These are phyloP conservation scores for Cutaneotrichosporon cutaneum DNA, from an alignment of 1,284 basidiomycete genomes.

Conservation along the genomic window DNA sequence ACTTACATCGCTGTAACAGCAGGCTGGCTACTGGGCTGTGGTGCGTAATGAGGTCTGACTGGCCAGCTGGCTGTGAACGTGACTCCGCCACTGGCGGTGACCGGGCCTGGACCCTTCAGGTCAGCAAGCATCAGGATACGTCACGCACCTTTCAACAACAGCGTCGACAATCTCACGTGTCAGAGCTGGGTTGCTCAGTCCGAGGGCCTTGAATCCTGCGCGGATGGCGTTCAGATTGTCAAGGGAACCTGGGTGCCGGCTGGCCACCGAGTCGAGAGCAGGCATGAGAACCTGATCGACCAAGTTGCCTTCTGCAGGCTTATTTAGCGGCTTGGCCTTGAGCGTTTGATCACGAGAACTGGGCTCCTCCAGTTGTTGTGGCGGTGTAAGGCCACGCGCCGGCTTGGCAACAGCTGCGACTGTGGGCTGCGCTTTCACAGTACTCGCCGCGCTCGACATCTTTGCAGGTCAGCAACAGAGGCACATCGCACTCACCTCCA, in stretches of 20 bases:
- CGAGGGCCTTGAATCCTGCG: not conserved
- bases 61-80: not conserved
- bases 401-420: not conserved
- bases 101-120: conserved; percentile 1
- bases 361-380: not conserved
- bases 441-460: not conserved
- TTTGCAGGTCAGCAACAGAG: not conserved
- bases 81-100: not conserved
- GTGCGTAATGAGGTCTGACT: conserved; percentile 33
- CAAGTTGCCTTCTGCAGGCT: not conserved
- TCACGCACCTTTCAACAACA: not conserved
- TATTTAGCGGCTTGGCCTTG: not conserved
- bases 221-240: not conserved
- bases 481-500: conserved; percentile 44
- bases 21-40: conserved; percentile 81
- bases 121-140: not conserved
- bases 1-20: conserved; percentile 77
- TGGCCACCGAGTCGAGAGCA: not conserved
- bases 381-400: not conserved
- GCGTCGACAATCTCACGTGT: conserved; percentile 8
- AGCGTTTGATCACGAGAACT: not conserved
- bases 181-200: not conserved
- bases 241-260: not conserved
- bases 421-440: not conserved
- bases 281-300: not conserved